Base-by-base conservation (phyloP, 208 protist genomes). In the Leishmania aethiopica region DNA sequence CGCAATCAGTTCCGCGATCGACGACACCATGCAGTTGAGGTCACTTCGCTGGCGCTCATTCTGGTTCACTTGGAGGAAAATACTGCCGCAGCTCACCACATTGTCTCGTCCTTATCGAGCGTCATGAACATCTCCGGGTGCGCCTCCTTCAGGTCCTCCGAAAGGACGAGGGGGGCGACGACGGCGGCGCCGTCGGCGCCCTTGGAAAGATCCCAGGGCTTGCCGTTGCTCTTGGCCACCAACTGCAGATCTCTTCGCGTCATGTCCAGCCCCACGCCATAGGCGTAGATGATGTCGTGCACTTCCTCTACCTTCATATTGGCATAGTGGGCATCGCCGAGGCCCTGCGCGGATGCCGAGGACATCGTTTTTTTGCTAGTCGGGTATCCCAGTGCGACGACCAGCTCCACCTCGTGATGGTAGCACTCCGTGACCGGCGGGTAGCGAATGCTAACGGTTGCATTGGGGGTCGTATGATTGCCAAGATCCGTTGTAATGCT, bases 121-220 rank as follows among this genome's bases (percentile, higher is more conserved):
- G 85, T 66, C 53, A 83, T 19, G 67, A 96, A 96, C 35, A 96
- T 80, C 35, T 87, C 47, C 25, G 90, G 86, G 22, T 81, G 67
- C 37, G 76, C 3, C 64, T 76, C 77, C 60, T 84, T 74, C 53
- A 93, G 40, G n/a, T 89, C 86, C 10, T 64, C 76, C 1, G 88
- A 80, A 5, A 80, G 84, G 37, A 97, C 53, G 59, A 95, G 84
- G 49, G 85, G 81, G 1, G 88, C 91, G 4, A 97, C 67, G 8
- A 92, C 92, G 22, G 84, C 89, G 60, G 89, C 86, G 25, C 94
- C 94, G 60, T 98, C 94, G 15, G 87, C 92, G 49, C 94, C 92
- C 82, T 98, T 98, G 25, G 95, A 91, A 10, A 96, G 77, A 64
- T 95, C 93, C 93, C 94, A 97, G 69, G 96, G 96, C 79, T 88